Conservation (phyloP, 768 basidiomycete species). For the Stropharia rugosoannulata region DNA sequence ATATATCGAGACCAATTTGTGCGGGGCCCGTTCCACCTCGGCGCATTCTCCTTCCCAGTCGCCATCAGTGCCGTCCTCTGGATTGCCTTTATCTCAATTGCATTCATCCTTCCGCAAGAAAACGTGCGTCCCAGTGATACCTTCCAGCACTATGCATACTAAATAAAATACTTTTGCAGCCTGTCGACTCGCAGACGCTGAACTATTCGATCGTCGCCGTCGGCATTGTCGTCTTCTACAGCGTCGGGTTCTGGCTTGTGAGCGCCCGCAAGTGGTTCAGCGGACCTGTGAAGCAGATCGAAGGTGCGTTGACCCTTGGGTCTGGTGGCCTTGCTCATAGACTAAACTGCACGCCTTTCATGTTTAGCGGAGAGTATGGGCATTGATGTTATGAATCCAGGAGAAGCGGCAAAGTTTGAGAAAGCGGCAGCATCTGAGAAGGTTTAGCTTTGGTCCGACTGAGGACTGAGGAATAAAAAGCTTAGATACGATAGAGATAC, state of each 20-base stretch:
- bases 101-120: conserved; percentile 69
- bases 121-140: conserved; percentile 38
- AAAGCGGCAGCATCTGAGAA: conserved; percentile 1
- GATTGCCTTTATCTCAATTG: conserved; percentile 73
- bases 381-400: conserved; percentile 44
- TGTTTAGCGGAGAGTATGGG: conserved; percentile 46
- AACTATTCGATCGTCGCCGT: conserved; percentile 79
- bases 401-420: conserved; percentile 17
- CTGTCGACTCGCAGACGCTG: conserved; percentile 67
- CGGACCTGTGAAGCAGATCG: conserved; percentile 68
- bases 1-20: conserved; percentile 58
- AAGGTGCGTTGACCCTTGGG: conserved; percentile 33
- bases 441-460: not conserved
- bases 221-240: conserved; percentile 66
- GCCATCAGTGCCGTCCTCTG: conserved; percentile 58
- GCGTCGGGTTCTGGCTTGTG: conserved; percentile 67
- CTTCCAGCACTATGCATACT: not conserved
- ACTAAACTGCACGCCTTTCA: not conserved
- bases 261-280: conserved; percentile 74
- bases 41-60: conserved; percentile 59
- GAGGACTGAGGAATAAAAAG: too few species aligned
- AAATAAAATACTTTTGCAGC: conserved; percentile 30
- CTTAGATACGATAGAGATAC: too few species aligned
- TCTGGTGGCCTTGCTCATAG: too few species aligned
- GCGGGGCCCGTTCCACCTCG: conserved; percentile 73